Evolutionary conservation across 1,284 basidiomycete species (phyloP).

Genomic region (Marasmius tenuissimus): DNA sequence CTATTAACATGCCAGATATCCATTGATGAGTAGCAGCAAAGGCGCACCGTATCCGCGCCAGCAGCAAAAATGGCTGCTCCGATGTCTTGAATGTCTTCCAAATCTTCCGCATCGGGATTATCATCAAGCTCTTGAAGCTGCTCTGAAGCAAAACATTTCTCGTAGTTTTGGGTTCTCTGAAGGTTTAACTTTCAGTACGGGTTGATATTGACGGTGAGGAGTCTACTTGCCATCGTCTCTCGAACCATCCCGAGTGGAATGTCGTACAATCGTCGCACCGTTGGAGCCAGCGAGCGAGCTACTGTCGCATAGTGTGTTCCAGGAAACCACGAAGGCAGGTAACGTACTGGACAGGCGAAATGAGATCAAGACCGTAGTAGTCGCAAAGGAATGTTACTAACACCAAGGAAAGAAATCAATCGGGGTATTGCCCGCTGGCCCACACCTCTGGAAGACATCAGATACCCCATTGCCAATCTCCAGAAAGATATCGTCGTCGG

Average conservation of each 20-base stretch:
- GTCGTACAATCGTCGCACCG: slow-evolving; percentile 8
- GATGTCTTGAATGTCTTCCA: neutral
- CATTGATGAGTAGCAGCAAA: neutral
- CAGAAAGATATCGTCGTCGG: slow-evolving; percentile 22
- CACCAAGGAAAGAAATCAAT: slow-evolving; percentile 23
- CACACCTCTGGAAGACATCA: slow-evolving; percentile 12
- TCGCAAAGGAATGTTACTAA: slow-evolving; percentile 2
- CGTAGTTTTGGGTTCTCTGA: neutral
- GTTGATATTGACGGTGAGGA: neutral
- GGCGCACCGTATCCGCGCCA: neutral
- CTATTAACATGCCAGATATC: neutral
- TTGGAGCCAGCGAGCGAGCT: slow-evolving; percentile 10
- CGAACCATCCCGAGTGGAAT: slow-evolving; percentile 11
- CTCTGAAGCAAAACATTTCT: slow-evolving; percentile 1
- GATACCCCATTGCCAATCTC: slow-evolving; percentile 11
- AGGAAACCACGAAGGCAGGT: slow-evolving; percentile 26
- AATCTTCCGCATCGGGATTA: neutral
- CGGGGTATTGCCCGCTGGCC: slow-evolving; percentile 18
- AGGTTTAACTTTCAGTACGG: too few relatives aligned
- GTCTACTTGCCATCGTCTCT: slow-evolving; percentile 17
- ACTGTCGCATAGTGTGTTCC: slow-evolving; percentile 21
- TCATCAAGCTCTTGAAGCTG: neutral
- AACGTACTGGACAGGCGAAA: slow-evolving; percentile 12
- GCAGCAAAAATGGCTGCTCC: neutral
- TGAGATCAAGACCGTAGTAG: slow-evolving; percentile 2